Base-by-base conservation (phyloP, 2,329 filamentous ascomycete species). In the Verticillium albo-atrum region DNA sequence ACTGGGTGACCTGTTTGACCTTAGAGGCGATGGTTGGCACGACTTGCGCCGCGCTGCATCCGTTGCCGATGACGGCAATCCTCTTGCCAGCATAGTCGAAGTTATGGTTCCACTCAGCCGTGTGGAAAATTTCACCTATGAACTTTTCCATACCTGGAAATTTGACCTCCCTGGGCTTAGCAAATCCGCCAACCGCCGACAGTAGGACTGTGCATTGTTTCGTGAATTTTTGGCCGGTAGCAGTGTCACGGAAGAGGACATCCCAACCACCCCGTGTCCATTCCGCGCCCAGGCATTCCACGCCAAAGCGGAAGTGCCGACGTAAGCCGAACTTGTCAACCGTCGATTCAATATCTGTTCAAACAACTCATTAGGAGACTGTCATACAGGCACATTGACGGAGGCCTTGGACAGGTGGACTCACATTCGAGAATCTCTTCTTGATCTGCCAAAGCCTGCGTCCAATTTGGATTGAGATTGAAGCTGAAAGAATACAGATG, bases 401-500 rank as follows among this genome's bases (percentile, higher is more conserved):
- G 30, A 27, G 17, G 25, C 30, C 30, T 56, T 30, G 52, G 47
- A 32, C 42, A n/a, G 28, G 25, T 15, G 35, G 58, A 57, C 65
- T 57, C 56, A 70, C 67, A 73, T 32, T 70, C 51, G 1, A 72
- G 62, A 50, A 77, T 77, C 62, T 77, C 75, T 1, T 63, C 54
- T 56, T 73, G 71, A 6, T 72, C 68, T 23, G 68, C 69, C 26
- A 72, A 68, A 56, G 71, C 66, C 56, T 71, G 68, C 12, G 70
- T 70, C 74, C 75, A 77, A 53, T 75, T 61, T 0, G 74, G 73
- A 28, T 77, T 77, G 12, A 71, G 64, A 20, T 71, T 74, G 64
- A 77, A 77, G 37, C 72, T 75, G 67, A 75, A 77, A 0, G 75
- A 77, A 58, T 77, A 78, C 2, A 78, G 68, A 63, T 76, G 74